Percentiles rank a stretch among this genome's conserved stretches.
These are phyloP conservation scores for Filobasidium wieringae DNA, from an alignment of 768 basidiomycete species.

Conservation along the genomic window DNA sequence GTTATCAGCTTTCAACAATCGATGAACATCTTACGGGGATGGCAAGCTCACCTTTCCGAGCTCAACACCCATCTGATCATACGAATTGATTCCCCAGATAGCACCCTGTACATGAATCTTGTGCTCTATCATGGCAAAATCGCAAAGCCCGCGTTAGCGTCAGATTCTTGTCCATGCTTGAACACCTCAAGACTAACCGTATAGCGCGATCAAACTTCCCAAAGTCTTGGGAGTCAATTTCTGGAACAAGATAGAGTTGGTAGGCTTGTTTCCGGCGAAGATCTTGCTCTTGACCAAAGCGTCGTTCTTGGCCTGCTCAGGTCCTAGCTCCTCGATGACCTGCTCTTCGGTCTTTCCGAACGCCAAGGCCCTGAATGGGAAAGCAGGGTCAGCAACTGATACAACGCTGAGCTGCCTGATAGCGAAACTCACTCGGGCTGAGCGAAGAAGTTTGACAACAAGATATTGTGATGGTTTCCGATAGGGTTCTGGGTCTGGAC, in stretches of 20 bases:
- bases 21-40: too few species aligned
- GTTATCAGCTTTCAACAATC: not conserved
- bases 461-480: conserved; percentile 92
- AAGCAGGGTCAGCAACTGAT: not conserved
- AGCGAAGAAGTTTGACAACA: conserved; percentile 95
- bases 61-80: conserved; percentile 99
- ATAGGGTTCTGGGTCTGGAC: conserved; percentile 58
- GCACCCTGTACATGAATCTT: conserved; percentile 98
- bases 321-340: conserved; percentile 51
- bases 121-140: conserved; percentile 50
- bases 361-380: conserved; percentile 58
- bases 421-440: conserved; percentile 60
- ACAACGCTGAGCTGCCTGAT: not conserved
- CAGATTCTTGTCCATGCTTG: not conserved
- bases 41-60: conserved; percentile 58
- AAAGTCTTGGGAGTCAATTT: conserved; percentile 78
- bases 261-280: conserved; percentile 93
- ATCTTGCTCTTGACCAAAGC: conserved; percentile 91
- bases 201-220: conserved; percentile 45
- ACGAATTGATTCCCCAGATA: conserved; percentile 97
- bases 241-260: conserved; percentile 93
- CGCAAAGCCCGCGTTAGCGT: not conserved
- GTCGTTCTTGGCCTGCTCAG: conserved; percentile 54
- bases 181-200: conserved; percentile 16
- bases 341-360: conserved; percentile 93